A percentile compares a stretch with the other conserved stretches of the same genome.
Conservation (phyloP, 768 basidiomycete species). For the Trametes cingulata region DNA sequence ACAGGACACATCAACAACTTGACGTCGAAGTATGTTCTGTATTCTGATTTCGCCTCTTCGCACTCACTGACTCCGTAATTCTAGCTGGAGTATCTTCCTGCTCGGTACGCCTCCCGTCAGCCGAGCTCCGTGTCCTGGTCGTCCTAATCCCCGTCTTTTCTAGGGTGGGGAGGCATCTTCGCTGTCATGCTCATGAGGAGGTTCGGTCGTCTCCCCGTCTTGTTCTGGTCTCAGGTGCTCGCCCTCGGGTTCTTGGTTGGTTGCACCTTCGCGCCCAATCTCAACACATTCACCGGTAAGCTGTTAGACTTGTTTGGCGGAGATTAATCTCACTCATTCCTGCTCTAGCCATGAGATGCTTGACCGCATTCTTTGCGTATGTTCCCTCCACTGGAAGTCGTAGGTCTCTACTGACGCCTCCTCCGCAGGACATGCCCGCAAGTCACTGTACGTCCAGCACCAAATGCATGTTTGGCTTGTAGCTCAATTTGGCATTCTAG, state of each 20-base stretch:
- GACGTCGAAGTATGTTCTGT: constrained; percentile 47
- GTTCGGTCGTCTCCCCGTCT: constrained; percentile 61
- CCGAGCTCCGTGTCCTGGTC: no score
- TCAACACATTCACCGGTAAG: constrained; percentile 58
- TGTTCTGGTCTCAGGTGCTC: constrained; percentile 70
- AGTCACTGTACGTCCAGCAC: constrained; percentile 42
- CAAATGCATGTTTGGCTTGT: neutral
- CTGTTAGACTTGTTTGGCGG: neutral
- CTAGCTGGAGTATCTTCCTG: constrained; percentile 67
- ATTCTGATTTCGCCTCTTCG: neutral
- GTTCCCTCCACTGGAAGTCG: constrained; percentile 6
- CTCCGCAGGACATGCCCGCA: constrained; percentile 54
- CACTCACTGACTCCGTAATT: neutral
- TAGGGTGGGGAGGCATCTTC: constrained; percentile 62
- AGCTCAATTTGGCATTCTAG: constrained; percentile 29
- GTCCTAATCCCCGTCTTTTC: neutral
- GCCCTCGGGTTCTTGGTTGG: constrained; percentile 61
- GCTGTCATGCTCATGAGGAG: constrained; percentile 67
- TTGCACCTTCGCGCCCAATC: constrained; percentile 55
- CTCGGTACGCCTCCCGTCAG: constrained; percentile 41
- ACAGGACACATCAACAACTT: constrained; percentile 60
- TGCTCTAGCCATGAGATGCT: constrained; percentile 53
- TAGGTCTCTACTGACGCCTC: neutral
- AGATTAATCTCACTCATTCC: no score
- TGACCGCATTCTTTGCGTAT: constrained; percentile 59